Conservation (phyloP, 2,329 filamentous ascomycete genomes). For the Diaporthe sp. region DNA sequence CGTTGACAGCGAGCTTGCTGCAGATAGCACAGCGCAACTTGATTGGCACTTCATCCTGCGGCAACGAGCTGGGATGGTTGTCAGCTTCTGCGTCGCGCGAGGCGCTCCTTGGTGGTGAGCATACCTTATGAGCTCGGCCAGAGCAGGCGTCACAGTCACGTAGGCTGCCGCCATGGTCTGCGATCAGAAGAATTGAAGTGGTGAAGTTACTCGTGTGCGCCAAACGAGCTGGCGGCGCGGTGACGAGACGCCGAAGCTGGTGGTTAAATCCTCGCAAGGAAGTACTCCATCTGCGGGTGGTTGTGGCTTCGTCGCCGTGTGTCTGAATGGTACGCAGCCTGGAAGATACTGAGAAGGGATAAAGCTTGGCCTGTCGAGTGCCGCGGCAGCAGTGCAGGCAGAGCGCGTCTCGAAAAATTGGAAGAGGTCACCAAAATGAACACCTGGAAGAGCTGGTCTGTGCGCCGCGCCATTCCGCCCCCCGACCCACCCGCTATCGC, state of each 20-base stretch:
- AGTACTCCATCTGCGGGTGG: constrained; percentile 28
- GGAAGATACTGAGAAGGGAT: not conserved
- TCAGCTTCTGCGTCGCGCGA: constrained; percentile 31
- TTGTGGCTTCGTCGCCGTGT: constrained; percentile 8
- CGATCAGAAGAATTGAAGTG: not conserved
- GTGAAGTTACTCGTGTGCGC: constrained; percentile 27
- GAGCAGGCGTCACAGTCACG: constrained; percentile 56
- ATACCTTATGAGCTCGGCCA: constrained; percentile 69
- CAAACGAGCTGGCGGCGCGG: constrained; percentile 28
- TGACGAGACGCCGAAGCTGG: constrained; percentile 22
- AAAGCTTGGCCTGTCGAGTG: constrained; percentile 14
- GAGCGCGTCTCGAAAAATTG: constrained; percentile 22
- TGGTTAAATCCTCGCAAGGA: constrained; percentile 9
- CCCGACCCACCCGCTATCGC: constrained; percentile 8
- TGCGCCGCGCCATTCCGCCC: not conserved
- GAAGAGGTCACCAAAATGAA: constrained; percentile 17
- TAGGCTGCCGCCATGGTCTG: constrained; percentile 38
- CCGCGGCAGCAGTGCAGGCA: not conserved
- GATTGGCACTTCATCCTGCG: constrained; percentile 89
- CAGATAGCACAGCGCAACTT: constrained; percentile 96
- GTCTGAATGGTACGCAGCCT: not conserved
- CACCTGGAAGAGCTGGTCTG: not conserved
- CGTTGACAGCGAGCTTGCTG: constrained; percentile 89
- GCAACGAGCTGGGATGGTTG: constrained; percentile 69
- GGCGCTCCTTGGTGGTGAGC: constrained; percentile 31